Base-by-base conservation (phyloP, 75 land plant species). In the Pinus tabuliformis region DNA sequence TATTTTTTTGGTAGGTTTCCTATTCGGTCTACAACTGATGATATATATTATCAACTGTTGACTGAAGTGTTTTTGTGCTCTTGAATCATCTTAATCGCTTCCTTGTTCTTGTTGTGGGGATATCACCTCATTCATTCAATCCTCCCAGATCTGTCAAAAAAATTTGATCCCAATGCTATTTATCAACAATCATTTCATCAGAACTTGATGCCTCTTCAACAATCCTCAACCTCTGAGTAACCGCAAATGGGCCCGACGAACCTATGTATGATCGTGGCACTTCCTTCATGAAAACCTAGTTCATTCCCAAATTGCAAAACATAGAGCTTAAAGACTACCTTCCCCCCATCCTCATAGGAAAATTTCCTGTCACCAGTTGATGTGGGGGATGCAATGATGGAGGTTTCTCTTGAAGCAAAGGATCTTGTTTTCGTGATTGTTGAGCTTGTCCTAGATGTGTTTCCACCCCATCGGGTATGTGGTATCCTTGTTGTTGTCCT, bases 391-490 rank as follows among this genome's bases (percentile, higher is more conserved):
- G 21, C 76, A 75, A 62, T 80, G 78, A 15, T 75, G 72, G 24
- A 78, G 73, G 39, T 75, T 75, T 60, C 68, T 80, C 78, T 80
- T 80, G 73, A 80, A 80, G 62, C 9, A 80, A 78, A 80, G 78
- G 71, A 76, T 59, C 72, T 80, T 78, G 26, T 57, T 57, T 7
- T 78, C 78, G 30, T 66, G 56, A 16, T 78, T 78, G 12, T 7
- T 3, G 70, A 80, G 78, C 73, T 76, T 80, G 56, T 80, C 82
- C 72, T 80, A 74, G 13, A 80, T 76, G 39, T 78, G 70, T 73
- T 80, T 80, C 82, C 82, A 80, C 16, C 82, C 82, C 12, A 78
- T 80, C 15, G n/a, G 33, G 57, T 80, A 80, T n/a, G 82, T 78
- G 7, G 78, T 80, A 22, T 80, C 82, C 54, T 80, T 73, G 61